Base-by-base conservation (phyloP, 2,329 filamentous ascomycete genomes). In the Sphaerulina musiva region DNA sequence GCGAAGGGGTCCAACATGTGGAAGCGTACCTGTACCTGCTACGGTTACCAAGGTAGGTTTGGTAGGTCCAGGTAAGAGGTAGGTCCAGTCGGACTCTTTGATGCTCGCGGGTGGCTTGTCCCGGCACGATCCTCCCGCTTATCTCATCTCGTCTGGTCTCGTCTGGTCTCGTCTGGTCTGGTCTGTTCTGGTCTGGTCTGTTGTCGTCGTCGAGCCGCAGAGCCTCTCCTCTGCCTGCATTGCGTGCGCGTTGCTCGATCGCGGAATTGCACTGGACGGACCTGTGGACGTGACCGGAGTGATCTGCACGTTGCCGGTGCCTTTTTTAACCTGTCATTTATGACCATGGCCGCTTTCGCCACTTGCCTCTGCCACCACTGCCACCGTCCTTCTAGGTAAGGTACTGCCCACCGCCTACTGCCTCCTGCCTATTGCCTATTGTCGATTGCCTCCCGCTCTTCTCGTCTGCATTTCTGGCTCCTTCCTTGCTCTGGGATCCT, bases 151-250 rank as follows among this genome's bases (percentile, higher is more conserved):
- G 6, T 29, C 26, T 29, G 26, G 26, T 29, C 26, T 29, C 5
- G 26, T 29, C 5, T 29, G 26, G 26, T 29, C 26, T 26, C 26
- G 26, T 26, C 5, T 7, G 26, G 26, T 29, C 26, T 29, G 26
- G 26, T 29, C 26, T 29, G 26, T 3, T 29, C 26, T 29, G 26
- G 26, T 29, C 26, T 29, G 26, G 26, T 29, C 26, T 6, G 26
- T 29, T 38, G 11, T 38, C 42, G 26, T 51, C 31, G 48, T 51
- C 48, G 48, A 44, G 48, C 48, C 48, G 48, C 48, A 51, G 48
- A 51, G 48, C 48, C 48, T 51, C 48, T 51, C 39, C 48, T 51
- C 39, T 51, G 14, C 40, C 20, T 17, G 14, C 14, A 17, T 17
- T 45, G 48, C 20, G 20, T 20, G 20, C 20, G 20, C 48, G 38